Conservation (phyloP, 805 yeast genomes). For the Suhomyces kilbournensis region DNA sequence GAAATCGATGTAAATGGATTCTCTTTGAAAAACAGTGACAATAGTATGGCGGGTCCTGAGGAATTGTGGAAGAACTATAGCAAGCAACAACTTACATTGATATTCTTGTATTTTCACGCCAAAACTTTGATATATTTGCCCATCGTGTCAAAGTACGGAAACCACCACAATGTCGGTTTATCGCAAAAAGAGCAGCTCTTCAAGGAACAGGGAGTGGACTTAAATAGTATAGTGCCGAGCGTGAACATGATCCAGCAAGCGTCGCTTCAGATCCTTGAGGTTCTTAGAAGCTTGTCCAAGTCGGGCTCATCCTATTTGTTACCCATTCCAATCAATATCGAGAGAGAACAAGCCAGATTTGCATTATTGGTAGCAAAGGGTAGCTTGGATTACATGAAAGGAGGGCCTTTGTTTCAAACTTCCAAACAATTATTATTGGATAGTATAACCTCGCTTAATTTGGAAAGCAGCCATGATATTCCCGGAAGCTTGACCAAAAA, state of each 20-base stretch:
- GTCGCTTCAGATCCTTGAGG: conserved; percentile 55
- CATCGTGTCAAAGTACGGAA: conserved; percentile 39
- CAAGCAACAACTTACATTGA: conserved; percentile 51
- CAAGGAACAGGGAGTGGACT: conserved; percentile 34
- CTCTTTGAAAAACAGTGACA: conserved; percentile 31
- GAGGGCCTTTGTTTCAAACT: conserved; percentile 76
- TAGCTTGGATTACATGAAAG: conserved; percentile 75
- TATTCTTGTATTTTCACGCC: conserved; percentile 44
- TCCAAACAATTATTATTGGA: conserved; percentile 55
- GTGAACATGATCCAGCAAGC: conserved; percentile 69
- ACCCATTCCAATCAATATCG: conserved; percentile 62
- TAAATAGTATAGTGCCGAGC: conserved; percentile 43
- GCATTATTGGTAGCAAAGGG: conserved; percentile 69
- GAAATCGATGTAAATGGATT: conserved; percentile 61
- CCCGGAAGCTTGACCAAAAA: conserved; percentile 62
- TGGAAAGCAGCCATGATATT: conserved; percentile 49
- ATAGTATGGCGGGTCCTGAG: conserved; percentile 5
- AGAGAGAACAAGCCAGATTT: conserved; percentile 62
- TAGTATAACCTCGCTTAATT: conserved; percentile 48
- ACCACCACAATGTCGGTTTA: conserved; percentile 41
- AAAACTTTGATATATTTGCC: conserved; percentile 42
- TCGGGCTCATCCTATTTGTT: conserved; percentile 43
- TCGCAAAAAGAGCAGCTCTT: conserved; percentile 33
- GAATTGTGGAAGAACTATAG: conserved; percentile 27
- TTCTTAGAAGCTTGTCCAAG: conserved; percentile 41